A percentile compares a stretch with the other conserved stretches of the same genome.
Evolutionary conservation across 139 green algal genomes (phyloP).

Genomic region (Ettlia oleoabundans): DNA sequence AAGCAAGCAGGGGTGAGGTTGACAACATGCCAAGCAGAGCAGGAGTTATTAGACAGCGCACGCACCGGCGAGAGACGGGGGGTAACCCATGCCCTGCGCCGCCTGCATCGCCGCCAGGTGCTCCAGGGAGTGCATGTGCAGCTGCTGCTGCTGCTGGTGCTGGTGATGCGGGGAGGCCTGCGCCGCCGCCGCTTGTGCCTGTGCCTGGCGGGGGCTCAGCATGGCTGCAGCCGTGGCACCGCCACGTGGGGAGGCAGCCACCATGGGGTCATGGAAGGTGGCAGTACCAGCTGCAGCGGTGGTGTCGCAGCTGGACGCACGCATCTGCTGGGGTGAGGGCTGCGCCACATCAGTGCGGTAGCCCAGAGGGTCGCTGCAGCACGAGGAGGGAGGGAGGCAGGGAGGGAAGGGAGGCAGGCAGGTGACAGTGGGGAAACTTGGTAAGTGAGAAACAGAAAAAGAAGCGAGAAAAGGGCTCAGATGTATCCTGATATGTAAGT

Average conservation of each 20-base stretch:
- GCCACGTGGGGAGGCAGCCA: too few species aligned
- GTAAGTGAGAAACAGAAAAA: neutral
- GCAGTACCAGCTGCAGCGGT: too few species aligned
- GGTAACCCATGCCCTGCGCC: constrained; percentile 1
- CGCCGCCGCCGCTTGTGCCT: too few species aligned
- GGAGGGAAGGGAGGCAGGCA: neutral
- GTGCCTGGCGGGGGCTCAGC: neutral
- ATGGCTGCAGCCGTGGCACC: too few species aligned
- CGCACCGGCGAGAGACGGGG: neutral
- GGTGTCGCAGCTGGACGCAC: constrained; percentile 8
- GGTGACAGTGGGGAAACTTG: neutral
- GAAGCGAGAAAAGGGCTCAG: too few species aligned
- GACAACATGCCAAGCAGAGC: too few species aligned
- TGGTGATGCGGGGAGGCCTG: too few species aligned
- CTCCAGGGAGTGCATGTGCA: constrained; percentile 10
- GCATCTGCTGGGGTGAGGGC: neutral
- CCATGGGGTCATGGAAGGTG: too few species aligned
- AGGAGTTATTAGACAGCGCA: too few species aligned
- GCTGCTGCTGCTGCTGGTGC: neutral
- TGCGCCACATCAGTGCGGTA: neutral
- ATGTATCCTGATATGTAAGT: too few species aligned
- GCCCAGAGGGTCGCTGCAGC: constrained; percentile 19
- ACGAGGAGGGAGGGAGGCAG: neutral
- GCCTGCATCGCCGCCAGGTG: constrained; percentile 32
- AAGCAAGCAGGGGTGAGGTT: too few species aligned